Evolutionary conservation across 495 filamentous ascomycete species (phyloP).

Genomic region (Penicillium canariense): DNA sequence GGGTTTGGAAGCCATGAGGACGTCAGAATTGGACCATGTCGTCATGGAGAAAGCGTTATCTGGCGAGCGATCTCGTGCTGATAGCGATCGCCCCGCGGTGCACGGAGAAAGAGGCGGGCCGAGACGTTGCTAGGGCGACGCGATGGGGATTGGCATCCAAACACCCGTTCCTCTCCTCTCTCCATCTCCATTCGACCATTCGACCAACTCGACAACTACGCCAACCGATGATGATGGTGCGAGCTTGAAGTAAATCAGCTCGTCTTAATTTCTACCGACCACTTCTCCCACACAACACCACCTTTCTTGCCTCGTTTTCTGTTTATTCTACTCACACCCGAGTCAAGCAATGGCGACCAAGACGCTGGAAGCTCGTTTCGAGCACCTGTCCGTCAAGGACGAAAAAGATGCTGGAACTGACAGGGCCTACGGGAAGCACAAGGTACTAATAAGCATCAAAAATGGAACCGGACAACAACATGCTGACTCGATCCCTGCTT

Average conservation of each 20-base stretch:
- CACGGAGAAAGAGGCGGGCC: conserved; percentile 41
- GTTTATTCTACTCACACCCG: conserved; percentile 8
- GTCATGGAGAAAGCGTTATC: conserved; percentile 12
- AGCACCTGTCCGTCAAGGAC: conserved; percentile 77
- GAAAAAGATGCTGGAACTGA: conserved; percentile 62
- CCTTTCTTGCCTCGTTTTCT: conserved; percentile 1
- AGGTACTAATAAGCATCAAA: conserved; percentile 47
- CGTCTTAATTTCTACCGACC: neutral
- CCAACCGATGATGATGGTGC: conserved; percentile 12
- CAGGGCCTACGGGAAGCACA: conserved; percentile 60
- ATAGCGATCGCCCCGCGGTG: conserved; percentile 37
- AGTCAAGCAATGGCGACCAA: conserved; percentile 52
- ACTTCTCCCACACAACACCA: neutral
- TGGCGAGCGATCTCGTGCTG: conserved; percentile 9
- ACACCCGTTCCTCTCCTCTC: conserved; percentile 29
- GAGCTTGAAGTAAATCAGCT: neutral
- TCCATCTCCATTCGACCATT: conserved; percentile 17
- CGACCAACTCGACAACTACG: conserved; percentile 8
- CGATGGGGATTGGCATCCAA: conserved; percentile 19
- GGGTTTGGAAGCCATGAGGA: conserved; percentile 15
- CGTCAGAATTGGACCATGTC: conserved; percentile 9
- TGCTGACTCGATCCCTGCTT: conserved; percentile 27
- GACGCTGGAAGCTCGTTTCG: conserved; percentile 74
- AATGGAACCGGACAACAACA: neutral
- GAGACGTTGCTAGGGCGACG: conserved; percentile 43